Percentiles rank a stretch among this genome's conserved stretches.
Conservation (phyloP, 2,329 filamentous ascomycete genomes). For the Thielaviopsis ethacetica region DNA sequence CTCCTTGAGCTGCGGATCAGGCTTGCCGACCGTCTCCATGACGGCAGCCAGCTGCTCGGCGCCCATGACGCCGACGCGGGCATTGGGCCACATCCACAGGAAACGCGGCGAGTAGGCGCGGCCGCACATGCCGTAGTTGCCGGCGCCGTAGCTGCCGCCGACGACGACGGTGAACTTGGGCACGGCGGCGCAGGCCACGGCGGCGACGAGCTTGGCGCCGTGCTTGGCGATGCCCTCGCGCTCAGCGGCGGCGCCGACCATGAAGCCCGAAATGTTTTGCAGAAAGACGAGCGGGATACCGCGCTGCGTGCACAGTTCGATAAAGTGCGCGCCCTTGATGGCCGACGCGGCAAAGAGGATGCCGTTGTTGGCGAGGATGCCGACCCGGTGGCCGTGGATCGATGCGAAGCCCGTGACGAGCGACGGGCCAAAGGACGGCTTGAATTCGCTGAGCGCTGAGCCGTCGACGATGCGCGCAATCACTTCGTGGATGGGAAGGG, state of each 20-base stretch:
- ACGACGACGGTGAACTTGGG: slow-evolving; percentile 95
- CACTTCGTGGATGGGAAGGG: slow-evolving; percentile 73
- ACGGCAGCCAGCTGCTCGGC: slow-evolving; percentile 79
- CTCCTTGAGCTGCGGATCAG: slow-evolving; percentile 63
- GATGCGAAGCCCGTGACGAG: slow-evolving; percentile 82
- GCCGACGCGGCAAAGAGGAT: slow-evolving; percentile 82
- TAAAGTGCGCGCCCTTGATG: slow-evolving; percentile 91
- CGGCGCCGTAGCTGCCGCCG: slow-evolving; percentile 82
- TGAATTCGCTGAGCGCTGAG: slow-evolving; percentile 84
- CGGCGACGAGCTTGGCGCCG: slow-evolving; percentile 89
- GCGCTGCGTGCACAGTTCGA: slow-evolving; percentile 83
- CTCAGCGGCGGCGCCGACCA: slow-evolving; percentile 89
- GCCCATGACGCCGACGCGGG: slow-evolving; percentile 93
- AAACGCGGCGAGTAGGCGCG: slow-evolving; percentile 83
- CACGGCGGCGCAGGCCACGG: slow-evolving; percentile 83
- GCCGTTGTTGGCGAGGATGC: slow-evolving; percentile 90
- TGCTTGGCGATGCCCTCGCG: slow-evolving; percentile 95
- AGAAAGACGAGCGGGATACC: slow-evolving; percentile 82
- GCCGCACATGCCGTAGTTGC: slow-evolving; percentile 98
- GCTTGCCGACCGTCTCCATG: slow-evolving; percentile 83
- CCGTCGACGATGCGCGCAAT: slow-evolving; percentile 89
- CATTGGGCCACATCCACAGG: slow-evolving; percentile 94
- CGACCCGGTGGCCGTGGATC: slow-evolving; percentile 81
- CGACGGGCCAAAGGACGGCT: slow-evolving; percentile 74
- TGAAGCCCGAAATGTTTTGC: slow-evolving; percentile 96